Evolutionary conservation across 2,329 filamentous ascomycete species (phyloP), one percentile per base, ranked within the genome.

Genomic region (Arachnopeziza araneosa): DNA sequence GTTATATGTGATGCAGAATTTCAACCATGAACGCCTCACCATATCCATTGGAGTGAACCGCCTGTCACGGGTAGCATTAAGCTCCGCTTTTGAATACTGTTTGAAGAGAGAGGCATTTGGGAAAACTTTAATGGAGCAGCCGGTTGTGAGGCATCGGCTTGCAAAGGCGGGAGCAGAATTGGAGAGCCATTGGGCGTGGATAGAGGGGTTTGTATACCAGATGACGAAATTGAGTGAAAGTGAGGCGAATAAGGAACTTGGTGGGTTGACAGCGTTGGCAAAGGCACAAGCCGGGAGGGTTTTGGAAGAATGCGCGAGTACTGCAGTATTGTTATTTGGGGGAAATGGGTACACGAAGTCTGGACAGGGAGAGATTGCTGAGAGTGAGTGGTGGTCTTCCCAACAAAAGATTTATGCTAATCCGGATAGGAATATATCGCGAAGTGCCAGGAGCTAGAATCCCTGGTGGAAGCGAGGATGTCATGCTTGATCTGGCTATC

Each of bases 1-100:
- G 87, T 80, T 78, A 60, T 89, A 89, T 69, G 83, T 89, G 68
- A 90, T 89, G 86, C 87, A 83, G 57, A 90, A 91, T 75, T 91
- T 91, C 80, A 91, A 91, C 75, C 88, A 91, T 72, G 89, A 92
- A 72, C 82, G 88, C 0, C 77, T 91, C 12, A 80, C 79, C 19
- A 89, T 91, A 63, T 79, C 84, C 0, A 82, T 91, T 17, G 81
- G 82, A 0, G 80, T 82, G 0, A 88, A 86, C 1, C 78, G 88
- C 2, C 79, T 85, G 67, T 79, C 86, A 0, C 78, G 82, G 9
- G 84, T 88, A 1, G 85, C 83, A 1, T 75, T 89, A 1, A 74
- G 77, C 17, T 71, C 82, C 0, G 85, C 86, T 0, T 83, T 87
- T 64, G 80, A 81, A 56, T 88, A 89, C 67, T 80, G 81, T 24